These are phyloP conservation scores for Hibiscus mutabilis DNA, from an alignment of 345 rosid genomes.

Conservation along the genomic window DNA sequence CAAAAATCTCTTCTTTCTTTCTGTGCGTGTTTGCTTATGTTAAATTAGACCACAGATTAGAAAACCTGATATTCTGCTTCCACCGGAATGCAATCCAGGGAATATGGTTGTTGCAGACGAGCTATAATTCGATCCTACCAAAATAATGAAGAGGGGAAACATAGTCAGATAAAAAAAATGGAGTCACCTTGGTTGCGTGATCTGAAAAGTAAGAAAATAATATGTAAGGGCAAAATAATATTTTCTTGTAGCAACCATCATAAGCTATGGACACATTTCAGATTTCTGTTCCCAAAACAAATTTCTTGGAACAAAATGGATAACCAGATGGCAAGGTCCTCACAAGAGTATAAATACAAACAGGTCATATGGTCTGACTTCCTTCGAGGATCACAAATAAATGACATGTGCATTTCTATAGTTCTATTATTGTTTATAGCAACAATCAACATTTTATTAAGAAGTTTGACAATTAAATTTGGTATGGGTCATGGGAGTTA, in stretches of 20 bases:
- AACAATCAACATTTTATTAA: neutral
- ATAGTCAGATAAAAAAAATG: neutral
- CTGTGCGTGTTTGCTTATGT: neutral
- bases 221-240: neutral
- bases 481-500: neutral
- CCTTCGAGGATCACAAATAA: no score
- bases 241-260: neutral
- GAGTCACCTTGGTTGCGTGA: neutral
- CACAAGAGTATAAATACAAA: neutral
- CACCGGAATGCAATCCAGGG: constrained; percentile 96
- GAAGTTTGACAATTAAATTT: neutral
- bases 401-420: neutral
- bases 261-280: neutral
- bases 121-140: constrained; percentile 93
- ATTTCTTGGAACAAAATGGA: neutral
- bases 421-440: neutral
- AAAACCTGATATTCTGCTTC: constrained; percentile 98
- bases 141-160: constrained; percentile 6
- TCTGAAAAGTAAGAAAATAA: neutral
- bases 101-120: constrained; percentile 97
- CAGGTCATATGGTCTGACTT: neutral
- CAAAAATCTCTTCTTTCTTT: neutral
- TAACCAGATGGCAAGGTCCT: neutral
- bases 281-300: neutral
- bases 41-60: neutral